phyloP scores from a whole-genome alignment of 2,329 filamentous ascomycete species.

The Diaporthe capsici region DNA sequence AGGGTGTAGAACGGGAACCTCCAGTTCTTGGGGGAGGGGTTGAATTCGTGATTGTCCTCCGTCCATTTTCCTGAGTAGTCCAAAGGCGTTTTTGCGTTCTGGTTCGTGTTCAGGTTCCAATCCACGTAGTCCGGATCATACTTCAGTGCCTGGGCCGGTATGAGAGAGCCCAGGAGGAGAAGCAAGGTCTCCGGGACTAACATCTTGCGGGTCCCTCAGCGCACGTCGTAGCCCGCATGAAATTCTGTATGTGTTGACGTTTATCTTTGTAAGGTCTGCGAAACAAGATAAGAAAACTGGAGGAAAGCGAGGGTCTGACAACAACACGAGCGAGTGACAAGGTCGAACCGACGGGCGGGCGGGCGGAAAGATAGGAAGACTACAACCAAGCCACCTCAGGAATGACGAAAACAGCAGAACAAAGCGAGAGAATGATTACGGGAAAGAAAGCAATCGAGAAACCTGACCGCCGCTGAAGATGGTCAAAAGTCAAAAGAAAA shows the following conservation, averaged over 20 bases:
- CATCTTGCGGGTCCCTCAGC: conserved; percentile 41
- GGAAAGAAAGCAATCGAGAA: conserved; percentile 24
- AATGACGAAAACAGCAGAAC: conserved; percentile 14
- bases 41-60: conserved; percentile 60
- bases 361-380: conserved; percentile 41
- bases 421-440: conserved; percentile 16
- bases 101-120: conserved; percentile 53
- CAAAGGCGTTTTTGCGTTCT: conserved; percentile 62
- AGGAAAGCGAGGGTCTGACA: conserved; percentile 34
- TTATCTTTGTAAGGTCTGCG: not conserved
- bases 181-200: conserved; percentile 42
- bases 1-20: conserved; percentile 76
- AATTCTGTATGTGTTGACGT: not conserved
- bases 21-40: conserved; percentile 70
- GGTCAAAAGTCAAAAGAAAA: conserved; percentile 31
- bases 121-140: conserved; percentile 42
- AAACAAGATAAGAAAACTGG: conserved; percentile 8
- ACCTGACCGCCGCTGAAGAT: conserved; percentile 21
- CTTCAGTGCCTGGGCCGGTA: conserved; percentile 33
- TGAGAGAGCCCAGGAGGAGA: conserved; percentile 41
- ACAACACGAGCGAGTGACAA: conserved; percentile 39
- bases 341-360: conserved; percentile 26
- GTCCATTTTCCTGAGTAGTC: conserved; percentile 68
- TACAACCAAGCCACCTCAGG: conserved; percentile 25
- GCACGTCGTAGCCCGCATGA: conserved; percentile 35